Percentiles rank a stretch among this genome's conserved stretches.
These are phyloP conservation scores for Ruellia speciosa DNA, from an alignment of 305 asterid species.

Conservation along the genomic window DNA sequence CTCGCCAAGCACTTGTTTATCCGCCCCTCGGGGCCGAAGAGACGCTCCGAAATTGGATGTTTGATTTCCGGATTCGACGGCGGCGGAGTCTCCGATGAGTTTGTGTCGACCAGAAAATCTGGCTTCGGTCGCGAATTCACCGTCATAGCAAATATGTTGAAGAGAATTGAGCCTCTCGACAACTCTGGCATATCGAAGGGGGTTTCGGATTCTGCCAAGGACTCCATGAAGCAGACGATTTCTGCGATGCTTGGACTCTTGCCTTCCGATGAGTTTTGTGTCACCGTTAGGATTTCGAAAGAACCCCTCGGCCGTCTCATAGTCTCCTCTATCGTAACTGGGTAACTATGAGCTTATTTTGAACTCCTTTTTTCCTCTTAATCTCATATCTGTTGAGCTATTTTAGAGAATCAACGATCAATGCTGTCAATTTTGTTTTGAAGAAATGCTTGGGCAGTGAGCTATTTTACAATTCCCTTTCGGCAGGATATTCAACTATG, in stretches of 20 bases:
- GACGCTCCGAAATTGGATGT: constrained; percentile 38
- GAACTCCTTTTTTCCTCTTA: no score
- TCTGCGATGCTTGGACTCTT: constrained; percentile 90
- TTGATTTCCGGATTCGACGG: constrained; percentile 85
- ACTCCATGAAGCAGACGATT: constrained; percentile 95
- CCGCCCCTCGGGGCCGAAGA: constrained; percentile 21
- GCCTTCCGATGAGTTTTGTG: constrained; percentile 83
- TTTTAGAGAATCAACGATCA: background rate
- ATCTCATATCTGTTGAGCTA: no score
- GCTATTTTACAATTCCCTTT: no score
- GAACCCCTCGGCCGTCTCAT: constrained; percentile 68
- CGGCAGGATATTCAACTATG: no score
- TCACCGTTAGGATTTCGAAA: constrained; percentile 57
- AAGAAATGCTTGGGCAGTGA: background rate
- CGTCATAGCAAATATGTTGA: constrained; percentile 80
- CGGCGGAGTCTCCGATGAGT: constrained; percentile 92
- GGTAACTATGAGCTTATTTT: no score
- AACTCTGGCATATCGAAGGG: constrained; percentile 69
- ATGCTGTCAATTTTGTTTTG: no score
- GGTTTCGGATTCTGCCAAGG: constrained; percentile 84
- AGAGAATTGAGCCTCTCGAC: constrained; percentile 77
- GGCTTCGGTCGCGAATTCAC: constrained; percentile 78
- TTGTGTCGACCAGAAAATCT: constrained; percentile 77
- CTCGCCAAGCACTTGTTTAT: no score
- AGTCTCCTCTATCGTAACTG: constrained; percentile 76